Conservation (phyloP, 192 early-diverging fungal genomes). For the Pilobolus umbonatus region DNA sequence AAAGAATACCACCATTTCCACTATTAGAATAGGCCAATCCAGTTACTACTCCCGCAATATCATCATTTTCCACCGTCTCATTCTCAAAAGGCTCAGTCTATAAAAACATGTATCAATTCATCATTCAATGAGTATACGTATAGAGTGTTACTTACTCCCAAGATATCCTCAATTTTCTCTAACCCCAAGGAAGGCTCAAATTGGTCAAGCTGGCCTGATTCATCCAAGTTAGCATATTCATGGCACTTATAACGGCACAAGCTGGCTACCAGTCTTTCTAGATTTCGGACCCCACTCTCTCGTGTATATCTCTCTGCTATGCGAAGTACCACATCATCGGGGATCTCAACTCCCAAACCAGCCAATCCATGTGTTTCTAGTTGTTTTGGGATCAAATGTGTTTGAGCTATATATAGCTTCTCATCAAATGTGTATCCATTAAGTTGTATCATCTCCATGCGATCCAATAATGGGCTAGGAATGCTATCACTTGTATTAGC, state of each 20-base stretch:
- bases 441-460: slow-evolving; percentile 78
- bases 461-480: slow-evolving; percentile 70
- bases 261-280: slow-evolving; percentile 68
- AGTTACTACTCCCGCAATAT: slow-evolving; percentile 67
- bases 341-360: slow-evolving; percentile 40
- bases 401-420: slow-evolving; percentile 71
- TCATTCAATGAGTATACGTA: neutral
- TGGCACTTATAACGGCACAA: slow-evolving; percentile 67
- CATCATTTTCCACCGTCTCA: slow-evolving; percentile 46
- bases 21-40: slow-evolving; percentile 75
- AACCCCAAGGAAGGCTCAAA: slow-evolving; percentile 45
- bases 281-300: slow-evolving; percentile 74
- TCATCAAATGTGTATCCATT: slow-evolving; percentile 82
- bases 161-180: slow-evolving; percentile 54
- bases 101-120: slow-evolving; percentile 12
- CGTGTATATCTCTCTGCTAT: slow-evolving; percentile 73
- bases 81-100: slow-evolving; percentile 55
- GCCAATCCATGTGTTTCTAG: slow-evolving; percentile 56
- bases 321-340: slow-evolving; percentile 52
- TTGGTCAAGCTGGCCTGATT: slow-evolving; percentile 23
- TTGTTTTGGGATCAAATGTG: slow-evolving; percentile 74
- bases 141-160: slow-evolving; percentile 55
- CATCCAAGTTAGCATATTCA: slow-evolving; percentile 57
- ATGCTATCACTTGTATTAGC: slow-evolving; percentile 78
- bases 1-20: slow-evolving; percentile 68